phyloP scores from a whole-genome alignment of 352 stramenopile genomes.

The Albugo candida region DNA sequence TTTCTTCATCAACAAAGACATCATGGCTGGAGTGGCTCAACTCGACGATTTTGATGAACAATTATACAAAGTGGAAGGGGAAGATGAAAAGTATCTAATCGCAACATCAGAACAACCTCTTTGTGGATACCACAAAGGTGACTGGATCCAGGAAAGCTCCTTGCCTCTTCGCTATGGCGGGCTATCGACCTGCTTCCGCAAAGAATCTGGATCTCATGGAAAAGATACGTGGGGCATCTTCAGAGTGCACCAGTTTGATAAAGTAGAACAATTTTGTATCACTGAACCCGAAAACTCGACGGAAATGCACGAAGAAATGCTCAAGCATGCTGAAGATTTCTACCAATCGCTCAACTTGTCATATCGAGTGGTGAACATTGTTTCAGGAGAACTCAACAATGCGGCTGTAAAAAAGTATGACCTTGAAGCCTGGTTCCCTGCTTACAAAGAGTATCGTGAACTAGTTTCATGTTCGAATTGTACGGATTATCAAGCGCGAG shows the following conservation, averaged over 20 bases:
- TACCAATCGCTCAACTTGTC: slow-evolving; percentile 95
- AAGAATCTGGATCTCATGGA: slow-evolving; percentile 95
- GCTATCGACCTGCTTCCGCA: slow-evolving; percentile 99
- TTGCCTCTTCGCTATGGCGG: slow-evolving; percentile 81
- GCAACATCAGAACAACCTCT: slow-evolving; percentile 99
- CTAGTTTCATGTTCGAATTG: slow-evolving; percentile 99
- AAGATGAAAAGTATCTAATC: slow-evolving; percentile 99
- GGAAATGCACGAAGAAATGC: slow-evolving; percentile 87
- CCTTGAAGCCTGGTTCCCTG: slow-evolving; percentile 98
- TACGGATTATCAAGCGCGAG: slow-evolving; percentile 94
- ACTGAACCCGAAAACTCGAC: slow-evolving; percentile 85
- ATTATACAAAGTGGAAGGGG: slow-evolving; percentile 97
- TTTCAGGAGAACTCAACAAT: slow-evolving; percentile 96
- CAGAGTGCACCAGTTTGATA: slow-evolving; percentile 99
- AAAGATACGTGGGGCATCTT: slow-evolving; percentile 99
- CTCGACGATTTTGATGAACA: slow-evolving; percentile 99
- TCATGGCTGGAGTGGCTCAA: slow-evolving; percentile 96
- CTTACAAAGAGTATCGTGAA: slow-evolving; percentile 96
- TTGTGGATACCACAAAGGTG: slow-evolving; percentile 95
- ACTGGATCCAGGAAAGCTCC: slow-evolving; percentile 73
- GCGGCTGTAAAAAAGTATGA: slow-evolving; percentile 99
- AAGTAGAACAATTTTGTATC: slow-evolving; percentile 98
- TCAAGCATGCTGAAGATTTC: slow-evolving; percentile 90
- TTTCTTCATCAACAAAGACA: slow-evolving; percentile 99
- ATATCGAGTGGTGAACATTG: slow-evolving; percentile 99